Conservation (phyloP, 257 asterid species). For the Nicotiana obtusifolia region DNA sequence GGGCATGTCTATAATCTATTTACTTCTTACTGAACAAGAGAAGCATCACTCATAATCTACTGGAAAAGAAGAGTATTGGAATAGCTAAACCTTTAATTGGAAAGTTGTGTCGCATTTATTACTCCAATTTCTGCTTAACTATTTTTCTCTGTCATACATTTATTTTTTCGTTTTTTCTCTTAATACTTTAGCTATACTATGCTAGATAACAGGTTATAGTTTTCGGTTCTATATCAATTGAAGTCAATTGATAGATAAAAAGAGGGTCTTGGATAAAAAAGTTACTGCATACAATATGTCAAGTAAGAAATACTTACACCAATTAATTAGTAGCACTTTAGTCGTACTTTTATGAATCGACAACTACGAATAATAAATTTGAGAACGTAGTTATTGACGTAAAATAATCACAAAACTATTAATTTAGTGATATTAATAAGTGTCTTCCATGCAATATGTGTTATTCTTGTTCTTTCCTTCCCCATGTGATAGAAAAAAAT, state of each 20-base stretch:
- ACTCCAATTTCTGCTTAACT: background rate
- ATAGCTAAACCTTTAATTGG: background rate
- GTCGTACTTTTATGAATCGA: background rate
- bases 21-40: background rate
- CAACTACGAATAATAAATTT: background rate
- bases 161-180: no score
- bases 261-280: background rate
- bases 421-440: background rate
- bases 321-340: background rate
- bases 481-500: background rate
- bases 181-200: background rate
- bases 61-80: background rate
- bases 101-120: no score
- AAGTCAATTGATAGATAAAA: background rate
- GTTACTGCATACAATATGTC: background rate
- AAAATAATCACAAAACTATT: background rate
- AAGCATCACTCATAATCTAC: background rate
- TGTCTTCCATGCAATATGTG: background rate
- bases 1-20: background rate
- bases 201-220: background rate
- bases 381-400: background rate
- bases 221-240: background rate
- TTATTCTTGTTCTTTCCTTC: background rate
- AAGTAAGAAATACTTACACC: background rate
- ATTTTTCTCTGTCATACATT: no score